Evolutionary conservation across 257 asterid species (phyloP), one percentile per base, ranked within the genome.

Genomic region (Vinca minor): DNA sequence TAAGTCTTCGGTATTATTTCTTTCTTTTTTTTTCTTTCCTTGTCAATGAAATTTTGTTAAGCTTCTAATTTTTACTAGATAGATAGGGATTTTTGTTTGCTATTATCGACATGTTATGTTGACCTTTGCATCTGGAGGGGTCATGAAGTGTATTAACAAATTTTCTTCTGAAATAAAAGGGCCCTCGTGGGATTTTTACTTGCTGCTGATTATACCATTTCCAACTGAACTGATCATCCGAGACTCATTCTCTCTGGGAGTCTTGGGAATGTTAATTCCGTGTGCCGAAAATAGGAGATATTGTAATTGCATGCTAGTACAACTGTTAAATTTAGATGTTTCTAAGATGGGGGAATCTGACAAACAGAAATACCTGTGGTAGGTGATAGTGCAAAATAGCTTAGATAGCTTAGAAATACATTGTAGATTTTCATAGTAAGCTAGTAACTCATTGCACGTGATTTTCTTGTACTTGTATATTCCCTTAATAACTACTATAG

Each of bases 1-100:
- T 93, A 81, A 82, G 97, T 87, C 67, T 45, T 41, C 67, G 57
- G 57, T 48, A 28, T 70, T 64, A 64, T 54, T 65, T 63, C 46
- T 63, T 55, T 60, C 28, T 42, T 57, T 63, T 34, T 41, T 35
- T 54, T 65, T 45, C 56, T n/a, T 48, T 53, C 29, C 28, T 32
- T 14, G 23, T 47, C 32, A 28, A 49, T 57, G 21, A 12, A n/a
- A 12, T 13, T 35, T 14, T 25, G 3, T 55, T 46, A 10, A 26
- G 32, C 7, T 66, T 32, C 17, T 17, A 11, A 3, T 41, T 48
- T 46, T n/a, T 39, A 34, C 18, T 32, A 44, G 1, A 32, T 20
- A 52, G 9, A 66, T 14, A 35, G 35, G 54, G 25, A 32, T 1
- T 38, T 39, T 42, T 45, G 13, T 49, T 45, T 35, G 23, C 14